Evolutionary conservation across 768 basidiomycete genomes (phyloP).

Genomic region (Trametes elegans): DNA sequence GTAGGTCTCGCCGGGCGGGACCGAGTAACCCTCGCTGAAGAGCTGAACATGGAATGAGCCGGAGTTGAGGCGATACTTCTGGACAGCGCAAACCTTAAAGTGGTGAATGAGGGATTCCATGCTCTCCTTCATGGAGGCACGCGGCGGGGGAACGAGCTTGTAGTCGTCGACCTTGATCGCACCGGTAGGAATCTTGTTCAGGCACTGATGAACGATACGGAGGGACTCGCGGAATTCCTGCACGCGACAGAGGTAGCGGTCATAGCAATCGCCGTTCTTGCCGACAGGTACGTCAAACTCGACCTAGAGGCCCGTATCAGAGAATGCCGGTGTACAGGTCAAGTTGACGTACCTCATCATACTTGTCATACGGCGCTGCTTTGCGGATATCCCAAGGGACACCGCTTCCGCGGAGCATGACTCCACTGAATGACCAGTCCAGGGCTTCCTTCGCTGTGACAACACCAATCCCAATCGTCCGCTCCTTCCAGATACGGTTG

Average conservation of each 20-base stretch:
- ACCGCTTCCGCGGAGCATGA: slow-evolving; percentile 94
- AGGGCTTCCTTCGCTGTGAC: slow-evolving; percentile 92
- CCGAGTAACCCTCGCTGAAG: slow-evolving; percentile 95
- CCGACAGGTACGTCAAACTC: slow-evolving; percentile 98
- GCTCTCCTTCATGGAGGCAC: slow-evolving; percentile 98
- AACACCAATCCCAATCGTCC: slow-evolving; percentile 85
- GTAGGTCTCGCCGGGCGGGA: slow-evolving; percentile 96
- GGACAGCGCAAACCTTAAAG: slow-evolving; percentile 67
- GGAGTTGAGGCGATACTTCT: too few relatives aligned
- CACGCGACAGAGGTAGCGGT: slow-evolving; percentile 95
- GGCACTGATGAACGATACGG: slow-evolving; percentile 86
- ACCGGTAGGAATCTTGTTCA: slow-evolving; percentile 96
- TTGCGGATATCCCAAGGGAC: slow-evolving; percentile 95
- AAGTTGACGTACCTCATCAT: slow-evolving; percentile 67
- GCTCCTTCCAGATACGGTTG: slow-evolving; percentile 97
- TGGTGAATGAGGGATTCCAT: slow-evolving; percentile 99
- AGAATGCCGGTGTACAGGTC: not conserved
- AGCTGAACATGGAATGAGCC: slow-evolving; percentile 47
- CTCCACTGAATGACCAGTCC: slow-evolving; percentile 92
- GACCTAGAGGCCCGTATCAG: slow-evolving; percentile 56
- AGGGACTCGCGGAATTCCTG: slow-evolving; percentile 98
- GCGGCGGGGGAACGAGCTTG: slow-evolving; percentile 94
- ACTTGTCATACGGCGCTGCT: slow-evolving; percentile 92
- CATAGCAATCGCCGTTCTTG: slow-evolving; percentile 96
- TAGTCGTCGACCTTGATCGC: slow-evolving; percentile 95